A percentile compares a stretch with the other conserved stretches of the same genome.
Conservation (phyloP, 1,284 basidiomycete species). For the Spongiforma sp. region DNA sequence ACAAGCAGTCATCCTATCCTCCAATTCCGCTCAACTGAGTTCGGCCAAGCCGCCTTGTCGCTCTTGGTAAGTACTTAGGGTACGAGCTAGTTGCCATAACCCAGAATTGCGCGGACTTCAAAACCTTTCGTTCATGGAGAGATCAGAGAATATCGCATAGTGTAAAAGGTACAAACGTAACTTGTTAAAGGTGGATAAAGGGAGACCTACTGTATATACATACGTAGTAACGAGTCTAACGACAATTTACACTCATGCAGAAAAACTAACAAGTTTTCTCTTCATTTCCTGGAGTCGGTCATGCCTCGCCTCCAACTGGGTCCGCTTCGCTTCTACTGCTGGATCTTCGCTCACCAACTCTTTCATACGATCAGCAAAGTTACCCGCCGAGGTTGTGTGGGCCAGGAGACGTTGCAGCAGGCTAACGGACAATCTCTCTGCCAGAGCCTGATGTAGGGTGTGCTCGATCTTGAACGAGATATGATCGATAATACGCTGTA, state of each 20-base stretch:
- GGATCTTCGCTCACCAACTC: slow-evolving; percentile 53
- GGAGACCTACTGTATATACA: too few relatives aligned
- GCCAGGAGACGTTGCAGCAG: slow-evolving; percentile 45
- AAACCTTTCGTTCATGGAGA: too few relatives aligned
- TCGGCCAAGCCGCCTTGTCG: too few relatives aligned
- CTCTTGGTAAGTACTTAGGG: too few relatives aligned
- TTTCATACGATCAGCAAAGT: slow-evolving; percentile 34
- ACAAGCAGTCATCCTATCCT: too few relatives aligned
- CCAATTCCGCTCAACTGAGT: too few relatives aligned
- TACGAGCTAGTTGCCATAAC: too few relatives aligned
- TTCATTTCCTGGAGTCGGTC: slow-evolving; percentile 44
- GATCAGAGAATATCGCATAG: too few relatives aligned
- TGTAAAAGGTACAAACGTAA: too few relatives aligned
- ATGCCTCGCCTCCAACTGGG: slow-evolving; percentile 34
- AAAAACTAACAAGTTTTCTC: slow-evolving; percentile 32
- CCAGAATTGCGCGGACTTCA: too few relatives aligned
- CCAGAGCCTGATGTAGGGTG: slow-evolving; percentile 49
- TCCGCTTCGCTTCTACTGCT: slow-evolving; percentile 34
- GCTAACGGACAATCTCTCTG: slow-evolving; percentile 40
- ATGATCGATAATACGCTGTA: slow-evolving; percentile 59
- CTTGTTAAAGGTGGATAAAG: too few relatives aligned
- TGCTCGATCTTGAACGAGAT: slow-evolving; percentile 57
- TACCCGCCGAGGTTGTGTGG: slow-evolving; percentile 14
- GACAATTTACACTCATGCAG: slow-evolving; percentile 12
- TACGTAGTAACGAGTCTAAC: slow-evolving; percentile 2